Conservation (phyloP, 441 rosid genomes). For the Macaranga tanarius region DNA sequence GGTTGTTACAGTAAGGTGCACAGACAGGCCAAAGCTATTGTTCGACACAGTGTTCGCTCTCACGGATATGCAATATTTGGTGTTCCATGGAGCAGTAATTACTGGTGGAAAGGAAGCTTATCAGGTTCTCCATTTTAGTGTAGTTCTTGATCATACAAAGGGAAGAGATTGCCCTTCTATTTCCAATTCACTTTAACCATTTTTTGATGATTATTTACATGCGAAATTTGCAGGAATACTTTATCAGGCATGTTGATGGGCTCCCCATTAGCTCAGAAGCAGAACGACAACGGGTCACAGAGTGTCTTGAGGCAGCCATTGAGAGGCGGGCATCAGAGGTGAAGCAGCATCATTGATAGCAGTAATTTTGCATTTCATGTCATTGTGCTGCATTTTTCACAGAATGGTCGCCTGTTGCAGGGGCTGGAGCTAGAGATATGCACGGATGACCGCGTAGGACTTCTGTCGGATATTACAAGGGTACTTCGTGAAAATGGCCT, state of each 20-base stretch:
- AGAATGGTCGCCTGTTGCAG: constrained; percentile 32
- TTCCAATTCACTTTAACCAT: too few relatives aligned
- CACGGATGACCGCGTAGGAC: constrained; percentile 76
- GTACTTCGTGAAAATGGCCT: constrained; percentile 82
- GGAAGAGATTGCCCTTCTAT: neutral
- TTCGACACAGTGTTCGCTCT: constrained; percentile 87
- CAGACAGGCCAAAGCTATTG: constrained; percentile 89
- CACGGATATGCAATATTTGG: constrained; percentile 93
- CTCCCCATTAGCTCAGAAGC: constrained; percentile 84
- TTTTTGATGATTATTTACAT: too few relatives aligned
- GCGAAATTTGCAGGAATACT: constrained; percentile 62
- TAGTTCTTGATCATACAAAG: neutral
- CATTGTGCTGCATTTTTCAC: neutral
- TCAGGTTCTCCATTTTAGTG: constrained; percentile 47
- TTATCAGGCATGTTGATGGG: constrained; percentile 90
- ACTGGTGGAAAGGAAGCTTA: constrained; percentile 74
- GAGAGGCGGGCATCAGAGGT: constrained; percentile 86
- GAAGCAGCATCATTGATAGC: neutral
- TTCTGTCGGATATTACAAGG: constrained; percentile 85
- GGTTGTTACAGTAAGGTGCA: constrained; percentile 76
- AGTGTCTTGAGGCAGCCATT: constrained; percentile 94
- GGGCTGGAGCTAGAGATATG: constrained; percentile 78
- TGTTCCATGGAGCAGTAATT: constrained; percentile 86
- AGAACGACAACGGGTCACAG: constrained; percentile 76
- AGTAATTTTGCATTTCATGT: neutral